Evolutionary conservation across 2,329 filamentous ascomycete species (phyloP).

Genomic region (Penicillium brevicompactum): DNA sequence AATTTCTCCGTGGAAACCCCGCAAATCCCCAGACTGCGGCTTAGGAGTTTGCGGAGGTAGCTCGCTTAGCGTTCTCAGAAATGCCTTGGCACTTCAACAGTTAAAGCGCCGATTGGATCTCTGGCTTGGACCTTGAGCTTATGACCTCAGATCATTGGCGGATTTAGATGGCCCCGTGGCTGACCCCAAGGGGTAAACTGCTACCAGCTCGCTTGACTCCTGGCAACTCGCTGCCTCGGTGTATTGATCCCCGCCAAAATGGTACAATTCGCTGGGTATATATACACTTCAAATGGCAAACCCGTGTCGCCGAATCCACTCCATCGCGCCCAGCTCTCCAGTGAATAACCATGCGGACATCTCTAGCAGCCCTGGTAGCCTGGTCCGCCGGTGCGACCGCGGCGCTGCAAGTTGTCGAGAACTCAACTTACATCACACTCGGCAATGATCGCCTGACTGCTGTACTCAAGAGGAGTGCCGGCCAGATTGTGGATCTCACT

Average conservation of each 20-base stretch:
- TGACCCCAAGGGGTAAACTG: background rate
- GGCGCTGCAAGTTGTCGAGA: constrained; percentile 21
- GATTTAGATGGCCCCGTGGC: background rate
- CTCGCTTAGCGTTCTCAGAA: constrained; percentile 14
- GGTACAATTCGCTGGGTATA: background rate
- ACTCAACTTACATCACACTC: constrained; percentile 33
- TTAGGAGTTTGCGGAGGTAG: constrained; percentile 1
- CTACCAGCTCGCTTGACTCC: background rate
- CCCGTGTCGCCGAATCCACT: background rate
- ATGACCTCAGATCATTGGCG: background rate
- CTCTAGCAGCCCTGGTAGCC: background rate
- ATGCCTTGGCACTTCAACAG: background rate
- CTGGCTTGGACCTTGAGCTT: background rate
- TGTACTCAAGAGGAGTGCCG: constrained; percentile 46
- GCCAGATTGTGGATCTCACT: constrained; percentile 45
- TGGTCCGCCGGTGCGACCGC: constrained; percentile 15
- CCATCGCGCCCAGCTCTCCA: background rate
- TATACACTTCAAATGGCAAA: background rate
- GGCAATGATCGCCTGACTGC: constrained; percentile 50
- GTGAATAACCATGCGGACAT: background rate
- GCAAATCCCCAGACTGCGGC: background rate
- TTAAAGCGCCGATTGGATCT: background rate
- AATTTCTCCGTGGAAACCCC: constrained; percentile 19
- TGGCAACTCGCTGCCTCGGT: background rate
- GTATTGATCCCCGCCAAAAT: background rate